Percentiles rank a stretch among this genome's conserved stretches.
These are phyloP conservation scores for Cubamyces lactineus DNA, from an alignment of 768 basidiomycete species.

Conservation along the genomic window DNA sequence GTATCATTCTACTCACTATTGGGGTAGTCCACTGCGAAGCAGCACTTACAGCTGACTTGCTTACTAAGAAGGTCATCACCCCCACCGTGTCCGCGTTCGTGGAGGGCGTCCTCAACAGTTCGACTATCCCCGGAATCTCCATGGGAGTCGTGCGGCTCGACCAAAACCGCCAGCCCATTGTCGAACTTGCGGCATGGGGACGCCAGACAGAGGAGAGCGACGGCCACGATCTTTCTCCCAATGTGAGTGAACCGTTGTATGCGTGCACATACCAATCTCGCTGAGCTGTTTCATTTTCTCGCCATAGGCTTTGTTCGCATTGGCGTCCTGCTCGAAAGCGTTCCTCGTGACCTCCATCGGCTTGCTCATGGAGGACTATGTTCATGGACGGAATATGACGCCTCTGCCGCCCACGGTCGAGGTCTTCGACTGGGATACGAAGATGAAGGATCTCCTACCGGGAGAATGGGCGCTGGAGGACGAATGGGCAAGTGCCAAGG, in stretches of 20 bases:
- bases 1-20: too few relatives aligned
- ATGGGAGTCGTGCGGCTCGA: conserved; percentile 20
- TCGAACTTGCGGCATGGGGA: conserved; percentile 22
- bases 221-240: conserved; percentile 19
- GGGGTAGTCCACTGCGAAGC: too few relatives aligned
- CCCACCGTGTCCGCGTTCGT: conserved; percentile 19
- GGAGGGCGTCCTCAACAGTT: conserved; percentile 1
- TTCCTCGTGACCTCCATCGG: conserved; percentile 35
- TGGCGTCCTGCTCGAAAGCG: conserved; percentile 38
- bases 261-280: conserved; percentile 20
- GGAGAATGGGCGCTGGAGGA: conserved; percentile 46
- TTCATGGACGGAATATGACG: conserved; percentile 32
- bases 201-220: conserved; percentile 19
- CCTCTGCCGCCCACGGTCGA: conserved; percentile 25
- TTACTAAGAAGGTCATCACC: neutral
- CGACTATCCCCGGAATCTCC: conserved; percentile 18
- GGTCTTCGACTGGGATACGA: conserved; percentile 33
- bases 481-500: conserved; percentile 39
- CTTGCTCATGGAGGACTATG: conserved; percentile 37
- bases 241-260: conserved; percentile 26
- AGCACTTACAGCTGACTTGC: too few relatives aligned
- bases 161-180: neutral
- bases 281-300: neutral
- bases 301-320: conserved; percentile 32
- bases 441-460: conserved; percentile 40